These are phyloP conservation scores for Geotrichum histeridarum DNA, from an alignment of 1,139 yeast genomes.

Conservation along the genomic window DNA sequence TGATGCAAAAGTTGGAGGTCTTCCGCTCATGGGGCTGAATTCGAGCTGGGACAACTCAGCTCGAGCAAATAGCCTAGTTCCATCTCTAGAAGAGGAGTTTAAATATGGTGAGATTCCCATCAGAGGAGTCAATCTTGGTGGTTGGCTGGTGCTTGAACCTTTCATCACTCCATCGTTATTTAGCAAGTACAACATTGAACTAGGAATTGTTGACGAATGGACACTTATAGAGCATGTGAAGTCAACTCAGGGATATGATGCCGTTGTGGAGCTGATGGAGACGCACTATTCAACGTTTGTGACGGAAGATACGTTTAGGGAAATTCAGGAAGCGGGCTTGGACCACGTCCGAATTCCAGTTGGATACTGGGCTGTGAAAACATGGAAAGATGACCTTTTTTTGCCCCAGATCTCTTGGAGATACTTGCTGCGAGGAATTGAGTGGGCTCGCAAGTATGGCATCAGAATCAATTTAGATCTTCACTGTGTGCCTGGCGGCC, in stretches of 20 bases:
- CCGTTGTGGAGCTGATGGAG: constrained; percentile 39
- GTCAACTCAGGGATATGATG: constrained; percentile 45
- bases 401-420: constrained; percentile 70
- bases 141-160: constrained; percentile 83
- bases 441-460: constrained; percentile 61
- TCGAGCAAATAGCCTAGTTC: constrained; percentile 31
- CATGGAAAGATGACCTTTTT: constrained; percentile 68
- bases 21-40: constrained; percentile 38
- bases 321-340: constrained; percentile 61
- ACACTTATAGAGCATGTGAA: constrained; percentile 44
- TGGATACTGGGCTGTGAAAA: constrained; percentile 91
- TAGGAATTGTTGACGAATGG: constrained; percentile 35
- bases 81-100: constrained; percentile 33
- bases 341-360: constrained; percentile 87
- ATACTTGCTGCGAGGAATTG: constrained; percentile 68
- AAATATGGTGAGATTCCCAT: constrained; percentile 50
- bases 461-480: constrained; percentile 85
- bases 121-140: constrained; percentile 81
- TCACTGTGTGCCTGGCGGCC: constrained; percentile 95
- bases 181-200: constrained; percentile 38
- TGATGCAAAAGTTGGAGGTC: constrained; percentile 35
- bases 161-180: constrained; percentile 80
- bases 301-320: constrained; percentile 60
- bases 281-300: constrained; percentile 72
- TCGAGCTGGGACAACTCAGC: constrained; percentile 33